Base-by-base conservation (phyloP, 768 basidiomycete species). In the Gelatoporia subvermispora region DNA sequence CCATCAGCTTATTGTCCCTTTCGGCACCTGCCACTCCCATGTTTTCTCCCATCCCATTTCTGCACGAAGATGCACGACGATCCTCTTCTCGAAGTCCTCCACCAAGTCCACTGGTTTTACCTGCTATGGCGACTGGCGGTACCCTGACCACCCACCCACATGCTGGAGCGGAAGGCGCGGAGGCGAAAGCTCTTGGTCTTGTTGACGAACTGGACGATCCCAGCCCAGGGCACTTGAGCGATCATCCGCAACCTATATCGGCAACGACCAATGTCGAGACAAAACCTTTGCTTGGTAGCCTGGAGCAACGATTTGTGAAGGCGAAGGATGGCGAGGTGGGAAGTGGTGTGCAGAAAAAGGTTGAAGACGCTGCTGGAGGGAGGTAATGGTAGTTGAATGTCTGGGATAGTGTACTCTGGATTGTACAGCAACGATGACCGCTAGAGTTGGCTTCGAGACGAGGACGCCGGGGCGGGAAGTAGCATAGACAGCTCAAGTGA, bases 141-240 rank as follows among this genome's bases (percentile, higher is more conserved):
- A 64, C 59, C 38, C 60, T 55, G 11, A 40, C 53, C n/a, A 48
- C 48, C 15, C 71, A 47, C 54, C 68, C 34, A 46, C 69, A 54
- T 36, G 46, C 60, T 20, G 57, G 60, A 31, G 72, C 72, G 35
- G 66, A 65, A 45, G 60, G 59, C 5, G 57, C 66, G 8, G 61
- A 65, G 31, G 68, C 71, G 9, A 79, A 77, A 59, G 81, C 71
- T 4, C 68, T 92, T 5, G 88, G 90, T 0, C 71, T 92, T 16
- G 90, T 93, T 23, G 89, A 93, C 55, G 88, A 92, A 65, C 68
- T 92, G 55, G 90, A 92, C 57, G 86, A 91, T 65, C 88, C 89
- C 3, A 72, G 78, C 44, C 89, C 89, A 13, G 89, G 88, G 18
- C 89, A 92, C 64, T 72, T 92, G 74, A 88, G 88, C 56, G 84